phyloP scores from a whole-genome alignment of 768 basidiomycete species.

The Suillus brevipes region DNA sequence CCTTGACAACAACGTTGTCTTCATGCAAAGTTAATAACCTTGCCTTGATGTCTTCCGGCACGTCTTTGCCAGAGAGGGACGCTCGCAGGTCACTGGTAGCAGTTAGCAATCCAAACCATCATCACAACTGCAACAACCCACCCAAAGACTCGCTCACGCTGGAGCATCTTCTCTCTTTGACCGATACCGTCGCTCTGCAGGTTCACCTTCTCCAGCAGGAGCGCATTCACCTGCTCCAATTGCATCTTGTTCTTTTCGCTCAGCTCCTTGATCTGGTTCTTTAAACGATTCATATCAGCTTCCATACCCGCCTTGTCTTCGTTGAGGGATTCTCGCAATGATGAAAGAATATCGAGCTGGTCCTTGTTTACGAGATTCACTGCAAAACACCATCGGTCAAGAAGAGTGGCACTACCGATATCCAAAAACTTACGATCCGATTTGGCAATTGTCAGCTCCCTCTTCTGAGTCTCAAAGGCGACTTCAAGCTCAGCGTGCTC shows the following conservation, averaged over 20 bases:
- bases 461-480: conserved; percentile 56
- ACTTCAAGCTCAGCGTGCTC: conserved; percentile 73
- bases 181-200: conserved; percentile 90
- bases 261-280: conserved; percentile 67
- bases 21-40: conserved; percentile 75
- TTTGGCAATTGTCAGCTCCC: conserved; percentile 79
- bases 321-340: conserved; percentile 83
- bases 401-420: neutral
- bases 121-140: conserved; percentile 33
- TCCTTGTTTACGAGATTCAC: conserved; percentile 93
- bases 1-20: conserved; percentile 70
- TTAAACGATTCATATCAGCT: conserved; percentile 61
- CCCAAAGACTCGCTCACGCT: conserved; percentile 86
- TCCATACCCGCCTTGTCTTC: conserved; percentile 82
- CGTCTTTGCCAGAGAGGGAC: conserved; percentile 70
- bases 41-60: conserved; percentile 81
- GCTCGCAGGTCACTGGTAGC: conserved; percentile 71
- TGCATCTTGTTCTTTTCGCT: conserved; percentile 88
- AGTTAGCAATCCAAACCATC: conserved; percentile 1
- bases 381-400: conserved; percentile 31
- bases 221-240: conserved; percentile 79
- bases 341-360: conserved; percentile 85
- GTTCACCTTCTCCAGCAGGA: conserved; percentile 90
- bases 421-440: conserved; percentile 66
- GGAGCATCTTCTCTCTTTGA: conserved; percentile 83